Percentiles rank a stretch among this genome's conserved stretches.
phyloP scores from a whole-genome alignment of 2,329 filamentous ascomycete genomes.

The Alternaria consortialis region DNA sequence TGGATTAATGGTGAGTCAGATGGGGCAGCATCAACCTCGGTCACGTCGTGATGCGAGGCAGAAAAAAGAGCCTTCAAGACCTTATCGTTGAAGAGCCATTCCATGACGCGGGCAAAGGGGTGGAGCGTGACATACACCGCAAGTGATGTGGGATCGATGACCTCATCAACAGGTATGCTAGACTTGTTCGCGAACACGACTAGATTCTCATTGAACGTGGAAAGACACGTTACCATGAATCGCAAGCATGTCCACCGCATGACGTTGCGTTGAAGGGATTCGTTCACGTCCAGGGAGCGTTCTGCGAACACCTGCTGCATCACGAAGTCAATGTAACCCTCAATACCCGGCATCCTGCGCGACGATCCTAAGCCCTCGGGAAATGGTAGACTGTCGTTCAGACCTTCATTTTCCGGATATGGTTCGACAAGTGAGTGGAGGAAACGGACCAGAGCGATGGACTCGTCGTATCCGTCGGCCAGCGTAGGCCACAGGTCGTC shows the following conservation, averaged over 20 bases:
- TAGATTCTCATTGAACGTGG: slow-evolving; percentile 92
- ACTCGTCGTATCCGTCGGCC: slow-evolving; percentile 81
- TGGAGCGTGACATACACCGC: slow-evolving; percentile 85
- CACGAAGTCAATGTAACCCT: slow-evolving; percentile 91
- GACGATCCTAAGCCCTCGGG: slow-evolving; percentile 82
- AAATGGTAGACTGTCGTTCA: slow-evolving; percentile 83
- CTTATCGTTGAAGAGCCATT: slow-evolving; percentile 96
- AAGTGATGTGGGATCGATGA: slow-evolving; percentile 77
- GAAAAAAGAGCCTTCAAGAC: slow-evolving; percentile 82
- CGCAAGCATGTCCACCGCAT: slow-evolving; percentile 83
- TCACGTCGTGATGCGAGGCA: slow-evolving; percentile 77
- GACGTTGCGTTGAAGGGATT: slow-evolving; percentile 72
- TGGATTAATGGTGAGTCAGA: slow-evolving; percentile 83
- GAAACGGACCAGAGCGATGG: slow-evolving; percentile 82
- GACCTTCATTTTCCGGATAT: slow-evolving; percentile 64
- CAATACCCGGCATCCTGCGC: slow-evolving; percentile 84
- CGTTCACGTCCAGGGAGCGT: slow-evolving; percentile 70
- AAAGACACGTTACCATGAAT: slow-evolving; percentile 80
- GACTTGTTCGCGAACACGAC: slow-evolving; percentile 85
- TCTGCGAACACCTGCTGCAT: slow-evolving; percentile 79
- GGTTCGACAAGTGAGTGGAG: slow-evolving; percentile 77
- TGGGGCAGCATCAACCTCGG: slow-evolving; percentile 74
- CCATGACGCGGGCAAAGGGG: slow-evolving; percentile 93
- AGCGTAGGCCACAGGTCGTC: slow-evolving; percentile 73
- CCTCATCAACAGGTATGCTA: slow-evolving; percentile 75